Evolutionary conservation across 257 asterid genomes (phyloP), one percentile per base, ranked within the genome.

Genomic region (Solanum infundibuliforme): DNA sequence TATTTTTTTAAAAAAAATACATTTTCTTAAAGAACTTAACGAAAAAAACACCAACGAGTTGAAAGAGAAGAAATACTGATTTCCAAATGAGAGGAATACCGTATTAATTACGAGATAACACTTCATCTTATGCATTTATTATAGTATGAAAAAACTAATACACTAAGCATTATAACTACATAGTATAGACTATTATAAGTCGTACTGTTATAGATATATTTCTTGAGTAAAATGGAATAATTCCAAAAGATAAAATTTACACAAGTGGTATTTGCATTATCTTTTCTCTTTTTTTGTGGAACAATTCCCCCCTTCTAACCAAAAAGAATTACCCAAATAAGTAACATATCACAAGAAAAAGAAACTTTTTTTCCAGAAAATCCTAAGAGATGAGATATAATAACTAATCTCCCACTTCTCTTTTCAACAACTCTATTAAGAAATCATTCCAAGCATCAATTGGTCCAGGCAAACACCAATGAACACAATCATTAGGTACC

Each of bases 391-490:
- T 7, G 4, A 76, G 5, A n/a, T 12, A 48, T 12, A 48, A 48
- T 27, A 8, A 81, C 71, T 23, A 18, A 29, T 52, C 48, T 60
- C 21, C 38, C 5, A 46, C 87, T 75, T 91, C 94, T 83, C 89
- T 91, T 65, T 62, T 88, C 66, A 92, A 38, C 87, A 92, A 73
- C 41, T 92, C 89, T 12, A 81, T 35, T 87, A 91, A 89, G 87
- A 92, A 92, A 92, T 90, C 94, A 89, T 85, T 91, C 94, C 91
- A 91, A 1, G 92, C 18, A 68, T 92, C 94, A 66, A 92, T 89
- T 0, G 94, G 93, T 12, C 94, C 94, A 3, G 93, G 92, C 91
- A 92, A 92, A 73, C 94, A 91, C 92, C 94, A 92, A 65, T 92
- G 93, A 82, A 92, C 92, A 69, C 94, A 92, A 6, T 92, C 93